Base-by-base conservation (phyloP, 768 basidiomycete species). In the Tylopilus intermedius region DNA sequence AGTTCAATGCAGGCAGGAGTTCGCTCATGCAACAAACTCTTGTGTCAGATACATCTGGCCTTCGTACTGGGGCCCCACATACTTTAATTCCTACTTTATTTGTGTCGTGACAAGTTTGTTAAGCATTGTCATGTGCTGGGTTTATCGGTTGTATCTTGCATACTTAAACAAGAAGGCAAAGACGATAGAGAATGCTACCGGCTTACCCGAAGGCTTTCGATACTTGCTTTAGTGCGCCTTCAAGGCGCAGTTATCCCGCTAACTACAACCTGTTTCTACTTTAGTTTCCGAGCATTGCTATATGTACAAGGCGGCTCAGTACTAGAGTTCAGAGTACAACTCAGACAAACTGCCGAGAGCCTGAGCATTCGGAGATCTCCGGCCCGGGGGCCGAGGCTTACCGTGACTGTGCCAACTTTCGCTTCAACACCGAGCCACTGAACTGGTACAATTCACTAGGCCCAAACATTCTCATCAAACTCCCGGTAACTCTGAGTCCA, bases 81-180 rank as follows among this genome's bases (percentile, higher is more conserved):
- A 91, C 64, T 66, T 66, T 11, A 74, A 79, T 35, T 87, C 86
- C 2, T 94, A 86, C 68, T 77, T 76, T n/a, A 84, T 94, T 55
- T 88, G 84, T 68, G 82, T 85, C 35, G 69, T 80, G 46, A 76
- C 78, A 57, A 80, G 75, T 55, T 74, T 76, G 10, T 50, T 78
- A 22, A 67, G 74, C 6, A 77, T 83, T 27, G 56, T 74, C 24
- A 74, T 83, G 69, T 77, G 77, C 56, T 72, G 76, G 57, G 47
- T 66, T 13, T 78, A 82, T 64, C 70, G 79, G 32, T 53, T 61
- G 24, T 69, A 80, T 52, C 68, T 83, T 32, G 62, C 59, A 18
- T 57, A 58, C 24, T 56, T 76, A 50, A 81, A 82, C 57, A 56
- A 58, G 51, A 56, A 65, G 52, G 60, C 69, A 26, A 74, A 77